Conservation (phyloP, 2,329 filamentous ascomycete species). For the Phialophora expanda region DNA sequence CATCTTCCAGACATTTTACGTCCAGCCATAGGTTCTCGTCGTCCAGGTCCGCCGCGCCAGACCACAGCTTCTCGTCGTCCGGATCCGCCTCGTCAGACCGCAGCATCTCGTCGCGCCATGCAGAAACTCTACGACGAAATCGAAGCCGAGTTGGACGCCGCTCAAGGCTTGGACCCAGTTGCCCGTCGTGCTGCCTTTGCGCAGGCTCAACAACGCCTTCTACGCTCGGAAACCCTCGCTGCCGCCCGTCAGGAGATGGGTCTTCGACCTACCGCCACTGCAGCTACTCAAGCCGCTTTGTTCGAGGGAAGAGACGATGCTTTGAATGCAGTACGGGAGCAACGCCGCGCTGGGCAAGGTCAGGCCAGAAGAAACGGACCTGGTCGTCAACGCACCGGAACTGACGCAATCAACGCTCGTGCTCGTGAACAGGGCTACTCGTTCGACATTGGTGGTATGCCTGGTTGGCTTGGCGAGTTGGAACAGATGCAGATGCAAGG, state of each 20-base stretch:
- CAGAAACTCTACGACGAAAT: constrained; percentile 1
- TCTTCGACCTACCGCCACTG: constrained; percentile 9
- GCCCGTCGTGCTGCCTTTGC: constrained; percentile 22
- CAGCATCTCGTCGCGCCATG: background rate
- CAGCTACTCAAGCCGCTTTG: background rate
- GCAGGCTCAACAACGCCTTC: constrained; percentile 19
- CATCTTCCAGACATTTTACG: background rate
- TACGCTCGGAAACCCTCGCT: constrained; percentile 25
- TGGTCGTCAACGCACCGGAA: background rate
- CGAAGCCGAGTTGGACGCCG: background rate
- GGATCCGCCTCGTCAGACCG: background rate
- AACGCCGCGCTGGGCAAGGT: background rate
- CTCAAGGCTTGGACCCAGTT: background rate
- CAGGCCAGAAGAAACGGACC: background rate
- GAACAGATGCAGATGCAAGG: constrained; percentile 25
- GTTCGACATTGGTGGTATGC: constrained; percentile 22
- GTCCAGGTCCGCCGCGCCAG: background rate
- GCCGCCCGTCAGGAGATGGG: constrained; percentile 17
- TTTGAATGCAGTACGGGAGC: background rate
- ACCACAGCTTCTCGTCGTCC: background rate
- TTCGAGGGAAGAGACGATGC: background rate
- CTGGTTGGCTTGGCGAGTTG: constrained; percentile 23
- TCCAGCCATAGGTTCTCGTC: background rate
- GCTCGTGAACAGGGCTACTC: background rate
- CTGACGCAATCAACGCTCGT: background rate